Percentiles rank a stretch among this genome's conserved stretches.
Evolutionary conservation across 2,329 filamentous ascomycete species (phyloP).

Genomic region (Teratosphaeria viscida): DNA sequence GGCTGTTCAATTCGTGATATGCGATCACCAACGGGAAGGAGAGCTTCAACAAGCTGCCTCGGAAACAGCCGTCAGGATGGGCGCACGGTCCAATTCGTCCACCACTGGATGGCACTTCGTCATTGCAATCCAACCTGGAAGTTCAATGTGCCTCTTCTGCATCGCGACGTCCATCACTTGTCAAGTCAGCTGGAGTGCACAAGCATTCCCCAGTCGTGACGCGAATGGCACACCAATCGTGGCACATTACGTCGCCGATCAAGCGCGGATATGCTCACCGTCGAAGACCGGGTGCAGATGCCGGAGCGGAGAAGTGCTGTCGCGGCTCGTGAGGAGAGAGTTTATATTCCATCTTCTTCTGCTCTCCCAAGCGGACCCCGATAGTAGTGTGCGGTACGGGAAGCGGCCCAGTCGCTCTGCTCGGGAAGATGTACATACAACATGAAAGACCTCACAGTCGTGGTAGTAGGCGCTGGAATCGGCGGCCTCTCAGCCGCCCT

Average conservation of each 20-base stretch:
- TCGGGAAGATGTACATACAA: neutral
- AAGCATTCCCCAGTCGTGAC: neutral
- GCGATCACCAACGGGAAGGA: constrained; percentile 2
- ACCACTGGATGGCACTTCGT: neutral
- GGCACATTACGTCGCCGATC: neutral
- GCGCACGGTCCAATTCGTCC: neutral
- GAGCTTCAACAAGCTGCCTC: neutral
- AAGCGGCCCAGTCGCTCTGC: too few species aligned
- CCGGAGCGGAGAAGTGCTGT: neutral
- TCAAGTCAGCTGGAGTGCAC: neutral
- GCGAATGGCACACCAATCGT: neutral
- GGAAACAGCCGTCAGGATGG: neutral
- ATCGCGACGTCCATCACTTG: neutral
- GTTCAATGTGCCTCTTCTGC: neutral
- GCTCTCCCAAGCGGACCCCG: too few species aligned
- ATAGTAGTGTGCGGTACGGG: too few species aligned
- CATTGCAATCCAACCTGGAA: neutral
- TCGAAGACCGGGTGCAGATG: neutral
- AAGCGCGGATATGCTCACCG: neutral
- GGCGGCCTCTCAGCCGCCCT: constrained; percentile 6
- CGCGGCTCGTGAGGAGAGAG: neutral
- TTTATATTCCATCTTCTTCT: neutral
- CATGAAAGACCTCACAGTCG: constrained; percentile 3
- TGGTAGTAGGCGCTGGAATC: constrained; percentile 6
- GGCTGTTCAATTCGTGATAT: neutral